A percentile compares a stretch with the other conserved stretches of the same genome.
Conservation (phyloP, 1,139 yeast genomes). For the Wickerhamomyces sp. region DNA sequence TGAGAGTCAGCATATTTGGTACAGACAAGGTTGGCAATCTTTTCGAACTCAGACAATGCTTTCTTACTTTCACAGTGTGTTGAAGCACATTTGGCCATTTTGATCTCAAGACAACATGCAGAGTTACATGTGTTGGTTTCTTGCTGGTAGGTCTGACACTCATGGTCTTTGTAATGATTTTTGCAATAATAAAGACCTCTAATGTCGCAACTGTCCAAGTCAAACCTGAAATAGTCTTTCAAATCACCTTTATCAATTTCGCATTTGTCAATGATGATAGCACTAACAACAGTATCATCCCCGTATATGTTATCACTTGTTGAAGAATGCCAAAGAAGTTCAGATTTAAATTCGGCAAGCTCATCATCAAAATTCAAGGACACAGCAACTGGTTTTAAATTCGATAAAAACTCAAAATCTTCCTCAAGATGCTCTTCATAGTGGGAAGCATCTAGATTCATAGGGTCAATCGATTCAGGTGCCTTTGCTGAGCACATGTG, state of each 20-base stretch:
- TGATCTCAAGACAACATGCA: constrained; percentile 22
- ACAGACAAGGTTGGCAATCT: constrained; percentile 20
- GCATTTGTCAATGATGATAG: constrained; percentile 18
- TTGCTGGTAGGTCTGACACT: constrained; percentile 9
- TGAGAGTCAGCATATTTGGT: constrained; percentile 13
- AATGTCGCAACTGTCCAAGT: constrained; percentile 21
- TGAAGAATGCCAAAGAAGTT: constrained; percentile 12
- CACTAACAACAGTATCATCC: constrained; percentile 2
- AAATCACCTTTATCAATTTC: constrained; percentile 13
- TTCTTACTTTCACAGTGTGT: constrained; percentile 15
- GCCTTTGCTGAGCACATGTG: neutral
- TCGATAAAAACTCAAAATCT: constrained; percentile 3
- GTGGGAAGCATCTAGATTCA: neutral
- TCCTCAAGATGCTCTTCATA: constrained; percentile 3
- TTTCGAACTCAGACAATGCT: constrained; percentile 13
- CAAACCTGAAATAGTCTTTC: constrained; percentile 12
- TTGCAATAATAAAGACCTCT: constrained; percentile 20
- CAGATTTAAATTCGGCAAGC: constrained; percentile 13
- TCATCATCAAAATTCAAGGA: constrained; percentile 8
- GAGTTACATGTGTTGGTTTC: constrained; percentile 17
- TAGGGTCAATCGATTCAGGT: neutral
- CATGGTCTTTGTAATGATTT: constrained; percentile 14
- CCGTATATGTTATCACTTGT: neutral
- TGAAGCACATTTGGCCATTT: constrained; percentile 21
- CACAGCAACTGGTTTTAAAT: constrained; percentile 10